These are phyloP conservation scores for Nicotiana otophora DNA, from an alignment of 257 asterid genomes.

Conservation along the genomic window DNA sequence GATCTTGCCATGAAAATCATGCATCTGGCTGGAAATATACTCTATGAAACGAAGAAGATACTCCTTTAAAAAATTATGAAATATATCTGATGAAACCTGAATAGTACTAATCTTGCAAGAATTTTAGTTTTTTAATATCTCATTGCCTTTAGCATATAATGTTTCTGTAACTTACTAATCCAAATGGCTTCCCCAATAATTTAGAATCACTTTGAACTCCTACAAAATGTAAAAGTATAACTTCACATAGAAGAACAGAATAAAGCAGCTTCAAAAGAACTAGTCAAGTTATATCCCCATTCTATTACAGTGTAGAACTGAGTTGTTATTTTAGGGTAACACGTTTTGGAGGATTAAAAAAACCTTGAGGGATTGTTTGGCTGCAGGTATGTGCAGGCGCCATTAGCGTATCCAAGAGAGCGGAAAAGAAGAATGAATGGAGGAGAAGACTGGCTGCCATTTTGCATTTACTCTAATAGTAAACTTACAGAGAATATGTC, in stretches of 20 bases:
- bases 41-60: background rate
- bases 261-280: background rate
- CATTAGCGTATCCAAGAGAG: conserved; percentile 82
- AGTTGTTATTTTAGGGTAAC: background rate
- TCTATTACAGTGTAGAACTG: background rate
- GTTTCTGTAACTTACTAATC: background rate
- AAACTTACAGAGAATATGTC: conserved; percentile 40
- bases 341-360: too few relatives aligned
- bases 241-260: background rate
- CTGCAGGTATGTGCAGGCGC: conserved; percentile 79
- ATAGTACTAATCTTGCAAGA: background rate
- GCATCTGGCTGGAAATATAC: background rate
- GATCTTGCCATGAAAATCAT: background rate
- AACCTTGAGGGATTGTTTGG: background rate
- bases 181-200: background rate
- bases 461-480: conserved; percentile 49
- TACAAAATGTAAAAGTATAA: background rate
- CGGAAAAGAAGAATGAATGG: conserved; percentile 80
- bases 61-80: background rate
- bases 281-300: background rate
- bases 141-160: background rate
- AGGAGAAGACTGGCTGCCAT: conserved; percentile 78
- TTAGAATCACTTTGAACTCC: background rate
- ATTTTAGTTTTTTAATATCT: background rate
- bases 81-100: background rate